phyloP scores from a whole-genome alignment of 2,329 filamentous ascomycete species.

The Neoarthrinium moseri region DNA sequence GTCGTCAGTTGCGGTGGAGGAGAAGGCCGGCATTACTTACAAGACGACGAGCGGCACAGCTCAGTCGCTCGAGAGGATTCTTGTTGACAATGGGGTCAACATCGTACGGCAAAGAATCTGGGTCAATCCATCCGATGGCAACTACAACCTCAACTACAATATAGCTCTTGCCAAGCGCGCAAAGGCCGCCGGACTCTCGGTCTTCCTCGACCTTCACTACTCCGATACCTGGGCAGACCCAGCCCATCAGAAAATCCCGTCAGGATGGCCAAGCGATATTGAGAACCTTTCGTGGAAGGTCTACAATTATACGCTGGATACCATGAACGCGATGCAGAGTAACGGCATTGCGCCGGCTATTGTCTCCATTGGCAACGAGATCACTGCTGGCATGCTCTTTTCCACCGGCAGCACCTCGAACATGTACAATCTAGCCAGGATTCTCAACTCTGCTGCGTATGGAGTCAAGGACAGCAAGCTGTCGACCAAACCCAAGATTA shows the following conservation, averaged over 20 bases:
- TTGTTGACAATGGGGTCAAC: slow-evolving; percentile 63
- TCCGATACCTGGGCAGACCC: slow-evolving; percentile 74
- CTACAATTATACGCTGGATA: slow-evolving; percentile 67
- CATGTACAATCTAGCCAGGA: slow-evolving; percentile 58
- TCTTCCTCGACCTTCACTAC: slow-evolving; percentile 65
- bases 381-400: slow-evolving; percentile 65
- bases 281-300: slow-evolving; percentile 58
- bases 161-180: slow-evolving; percentile 65
- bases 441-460: slow-evolving; percentile 63
- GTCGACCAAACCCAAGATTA: slow-evolving; percentile 60
- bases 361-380: slow-evolving; percentile 73
- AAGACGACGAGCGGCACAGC: slow-evolving; percentile 52
- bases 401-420: slow-evolving; percentile 57
- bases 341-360: slow-evolving; percentile 57
- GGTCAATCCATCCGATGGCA: slow-evolving; percentile 65
- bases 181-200: slow-evolving; percentile 57
- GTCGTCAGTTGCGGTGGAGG: slow-evolving; percentile 65
- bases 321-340: slow-evolving; percentile 59
- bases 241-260: slow-evolving; percentile 58
- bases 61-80: slow-evolving; percentile 60
- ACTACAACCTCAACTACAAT: slow-evolving; percentile 71
- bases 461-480: slow-evolving; percentile 65
- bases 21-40: slow-evolving; percentile 60
- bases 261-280: slow-evolving; percentile 61
- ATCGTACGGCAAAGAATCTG: slow-evolving; percentile 70